Percentiles rank a stretch among this genome's conserved stretches.
Evolutionary conservation across 768 basidiomycete species (phyloP).

Genomic region (Mycena latifolia): DNA sequence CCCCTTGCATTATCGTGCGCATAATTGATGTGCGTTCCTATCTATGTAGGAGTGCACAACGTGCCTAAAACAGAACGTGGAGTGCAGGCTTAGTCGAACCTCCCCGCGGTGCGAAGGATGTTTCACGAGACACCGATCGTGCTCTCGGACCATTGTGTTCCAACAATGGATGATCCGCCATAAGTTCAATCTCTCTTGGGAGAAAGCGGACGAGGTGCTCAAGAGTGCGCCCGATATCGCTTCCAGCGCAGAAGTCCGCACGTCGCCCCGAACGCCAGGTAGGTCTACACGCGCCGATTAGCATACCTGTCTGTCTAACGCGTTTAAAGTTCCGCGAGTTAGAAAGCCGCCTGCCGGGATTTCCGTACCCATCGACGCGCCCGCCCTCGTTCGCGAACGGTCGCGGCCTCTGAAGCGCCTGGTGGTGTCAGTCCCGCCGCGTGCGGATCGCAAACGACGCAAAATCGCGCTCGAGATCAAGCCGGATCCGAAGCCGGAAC

Average conservation of each 20-base stretch:
- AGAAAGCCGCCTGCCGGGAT: conserved; percentile 20
- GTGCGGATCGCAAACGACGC: conserved; percentile 23
- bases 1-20: background rate
- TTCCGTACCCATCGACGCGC: background rate
- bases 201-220: conserved; percentile 13
- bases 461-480: conserved; percentile 3
- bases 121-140: background rate
- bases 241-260: conserved; percentile 3
- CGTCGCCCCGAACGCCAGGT: conserved; percentile 22
- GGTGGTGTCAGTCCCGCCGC: background rate
- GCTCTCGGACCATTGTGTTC: conserved; percentile 5
- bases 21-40: background rate
- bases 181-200: conserved; percentile 21
- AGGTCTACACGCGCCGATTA: background rate
- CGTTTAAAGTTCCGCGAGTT: conserved; percentile 19
- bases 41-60: conserved; percentile 3
- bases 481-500: background rate
- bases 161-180: conserved; percentile 13
- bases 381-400: background rate
- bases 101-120: conserved; percentile 7
- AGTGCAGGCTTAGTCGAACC: background rate
- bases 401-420: conserved; percentile 5
- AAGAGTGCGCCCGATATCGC: background rate
- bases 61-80: background rate
- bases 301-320: background rate